Percentiles rank a stretch among this genome's conserved stretches.
phyloP scores from a whole-genome alignment of 331 rosid species.

The Pyrus hybrid region DNA sequence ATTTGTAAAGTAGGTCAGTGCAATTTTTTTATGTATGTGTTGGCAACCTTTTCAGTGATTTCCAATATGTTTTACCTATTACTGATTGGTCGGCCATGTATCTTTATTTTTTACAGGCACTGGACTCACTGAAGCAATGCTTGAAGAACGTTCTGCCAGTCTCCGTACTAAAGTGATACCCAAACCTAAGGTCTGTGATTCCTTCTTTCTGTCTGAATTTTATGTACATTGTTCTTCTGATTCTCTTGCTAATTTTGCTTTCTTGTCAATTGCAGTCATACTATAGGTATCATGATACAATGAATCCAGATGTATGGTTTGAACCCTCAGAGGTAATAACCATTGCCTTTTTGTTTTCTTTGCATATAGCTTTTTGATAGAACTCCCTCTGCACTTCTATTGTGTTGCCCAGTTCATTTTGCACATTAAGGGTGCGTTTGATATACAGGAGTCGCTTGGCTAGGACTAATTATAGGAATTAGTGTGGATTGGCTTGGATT shows the following conservation, averaged over 20 bases:
- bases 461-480: neutral
- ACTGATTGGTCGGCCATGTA: conserved; percentile 15
- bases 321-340: conserved; percentile 61
- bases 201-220: neutral
- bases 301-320: conserved; percentile 92
- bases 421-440: neutral
- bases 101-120: conserved; percentile 43
- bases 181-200: conserved; percentile 55
- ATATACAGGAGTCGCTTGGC: neutral
- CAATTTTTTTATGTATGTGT: neutral
- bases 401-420: neutral
- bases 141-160: conserved; percentile 71
- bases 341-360: neutral
- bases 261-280: conserved; percentile 49
- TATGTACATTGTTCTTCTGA: neutral
- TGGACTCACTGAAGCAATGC: conserved; percentile 69
- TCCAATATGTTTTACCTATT: neutral
- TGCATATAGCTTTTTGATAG: neutral
- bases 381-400: neutral
- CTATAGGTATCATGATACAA: conserved; percentile 58
- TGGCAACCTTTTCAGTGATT: conserved; percentile 9
- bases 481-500: neutral
- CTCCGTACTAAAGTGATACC: conserved; percentile 71
- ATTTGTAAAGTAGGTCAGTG: conserved; percentile 84
- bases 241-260: neutral